Percentiles rank a stretch among this genome's conserved stretches.
These are phyloP conservation scores for Linnemannia exigua DNA, from an alignment of 192 early-diverging fungal species.

Conservation along the genomic window DNA sequence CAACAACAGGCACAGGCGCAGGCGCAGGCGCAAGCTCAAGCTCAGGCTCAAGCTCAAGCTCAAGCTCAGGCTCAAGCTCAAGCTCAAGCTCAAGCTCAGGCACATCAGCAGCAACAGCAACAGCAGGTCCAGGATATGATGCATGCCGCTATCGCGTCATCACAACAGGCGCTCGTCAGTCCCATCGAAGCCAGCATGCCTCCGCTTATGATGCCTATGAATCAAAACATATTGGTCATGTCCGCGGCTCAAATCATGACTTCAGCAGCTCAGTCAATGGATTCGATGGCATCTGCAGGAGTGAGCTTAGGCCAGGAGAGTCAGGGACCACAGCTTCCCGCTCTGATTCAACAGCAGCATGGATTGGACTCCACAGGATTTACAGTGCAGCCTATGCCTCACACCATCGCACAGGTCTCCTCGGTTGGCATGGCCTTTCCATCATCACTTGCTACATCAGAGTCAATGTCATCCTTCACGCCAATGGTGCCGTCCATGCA, in stretches of 20 bases:
- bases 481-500: slow-evolving; percentile 53
- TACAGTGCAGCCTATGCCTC: slow-evolving; percentile 8
- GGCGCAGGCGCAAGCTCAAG: slow-evolving; percentile 4
- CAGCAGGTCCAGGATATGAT: slow-evolving; percentile 37
- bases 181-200: slow-evolving; percentile 27
- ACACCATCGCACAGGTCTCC: not conserved
- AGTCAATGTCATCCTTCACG: slow-evolving; percentile 37
- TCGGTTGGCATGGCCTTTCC: slow-evolving; percentile 30
- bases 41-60: slow-evolving; percentile 30
- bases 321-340: slow-evolving; percentile 18
- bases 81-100: slow-evolving; percentile 18
- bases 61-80: slow-evolving; percentile 28
- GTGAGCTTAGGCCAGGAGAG: slow-evolving; percentile 21
- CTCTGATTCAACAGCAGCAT: slow-evolving; percentile 1
- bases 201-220: slow-evolving; percentile 30
- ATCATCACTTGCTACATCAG: slow-evolving; percentile 28
- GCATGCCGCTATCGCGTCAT: slow-evolving; percentile 27
- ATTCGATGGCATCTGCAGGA: slow-evolving; percentile 16
- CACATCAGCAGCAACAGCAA: slow-evolving; percentile 34
- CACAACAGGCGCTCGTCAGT: slow-evolving; percentile 39
- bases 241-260: slow-evolving; percentile 22
- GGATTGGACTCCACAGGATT: slow-evolving; percentile 23
- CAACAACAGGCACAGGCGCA: slow-evolving; percentile 44
- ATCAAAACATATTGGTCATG: slow-evolving; percentile 27
- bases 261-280: slow-evolving; percentile 18